Evolutionary conservation across 345 rosid genomes (phyloP), one percentile per base, ranked within the genome.

Genomic region (Melaleuca quinquenervia): DNA sequence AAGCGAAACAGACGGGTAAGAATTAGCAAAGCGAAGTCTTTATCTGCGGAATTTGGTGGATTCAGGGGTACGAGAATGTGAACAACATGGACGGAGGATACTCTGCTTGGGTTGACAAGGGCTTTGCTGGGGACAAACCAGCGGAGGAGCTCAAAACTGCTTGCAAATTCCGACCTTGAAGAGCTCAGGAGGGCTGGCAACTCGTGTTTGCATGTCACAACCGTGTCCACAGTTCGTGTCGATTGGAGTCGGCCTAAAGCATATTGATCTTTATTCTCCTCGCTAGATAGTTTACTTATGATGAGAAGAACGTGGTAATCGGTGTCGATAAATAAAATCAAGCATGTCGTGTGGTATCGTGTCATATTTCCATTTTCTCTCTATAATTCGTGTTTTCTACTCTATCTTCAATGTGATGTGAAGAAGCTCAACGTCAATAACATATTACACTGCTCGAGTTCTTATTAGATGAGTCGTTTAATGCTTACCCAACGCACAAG

Each of bases 41-140:
- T 41, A 55, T 55, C 24, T 55, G 62, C 3, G 64, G 64, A 58
- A n/a, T 84, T 15, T 45, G 83, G 12, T 80, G 86, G 70, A 41
- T 50, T 24, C 89, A 89, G 94, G 91, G 92, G 8, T 90, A 88
- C 51, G 87, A 88, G 83, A 82, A 88, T 82, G 92, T 90, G 85
- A 91, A 78, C 52, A 90, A 89, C 88, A 89, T 91, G 92, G 94
- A 83, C 49, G 94, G 92, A 64, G 92, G 94, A 18, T 91, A 89
- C 87, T 90, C 94, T 27, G 91, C 91, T 10, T 92, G 93, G 93
- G 90, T 90, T n/a, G 93, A 90, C 83, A 87, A 86, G 50, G 92
- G 92, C 87, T 56, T 90, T 8, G 89, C 92, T 5, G 89, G 89
- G 3, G 91, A 89, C 26, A 86, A 89, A 86, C 91, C 91, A 7